Base-by-base conservation (phyloP, 352 stramenopile genomes). In the Globisporangium acanthophoron region DNA sequence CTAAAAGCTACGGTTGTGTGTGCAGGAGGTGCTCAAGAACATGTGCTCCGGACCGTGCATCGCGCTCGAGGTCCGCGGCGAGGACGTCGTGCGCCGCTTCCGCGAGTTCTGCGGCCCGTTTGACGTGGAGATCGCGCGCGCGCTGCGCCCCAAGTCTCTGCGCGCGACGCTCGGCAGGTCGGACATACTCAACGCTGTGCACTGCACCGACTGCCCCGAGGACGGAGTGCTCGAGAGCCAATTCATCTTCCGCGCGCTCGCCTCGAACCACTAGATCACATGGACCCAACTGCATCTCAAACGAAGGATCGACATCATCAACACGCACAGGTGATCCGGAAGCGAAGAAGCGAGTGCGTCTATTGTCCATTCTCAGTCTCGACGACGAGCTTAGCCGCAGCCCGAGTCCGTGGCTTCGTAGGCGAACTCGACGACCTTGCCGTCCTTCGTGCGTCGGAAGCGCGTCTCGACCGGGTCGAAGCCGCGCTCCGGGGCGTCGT, bases 381-480 rank as follows among this genome's bases (percentile, higher is more conserved):
- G 9, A 18, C 11, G 37, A 15, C 13, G 21, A 59, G 18, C 13
- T 76, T 89, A 94, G 16, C 85, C 84, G 61, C 85, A 94, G 55
- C 81, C 85, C 20, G 85, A 94, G 65, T 92, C 85, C 7, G 81
- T 92, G 31, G 81, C 85, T 59, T 89, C 70, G 67, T 94, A 94
- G 52, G 79, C 67, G 35, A 91, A 89, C 69, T 94, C 80, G 61
- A 91, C 80, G 27, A 94, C 79, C 59, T 92, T 94, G 52, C 85
- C 85, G 62, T 94, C 81, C 65, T 92, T 94, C 31, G 85, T 86
- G 61, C 85, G 83, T 44, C 83, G 80, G 72, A 93, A 96, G 29
- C 90, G 87, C 21, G 75, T 96, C 62, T 99, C 97, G 18, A 94
- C 84, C 3, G 97, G 97, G 77, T 99, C 96, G 59, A 99, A 99